phyloP scores from a whole-genome alignment of 169 alveolate species.

The Plasmodium blacklocki region DNA sequence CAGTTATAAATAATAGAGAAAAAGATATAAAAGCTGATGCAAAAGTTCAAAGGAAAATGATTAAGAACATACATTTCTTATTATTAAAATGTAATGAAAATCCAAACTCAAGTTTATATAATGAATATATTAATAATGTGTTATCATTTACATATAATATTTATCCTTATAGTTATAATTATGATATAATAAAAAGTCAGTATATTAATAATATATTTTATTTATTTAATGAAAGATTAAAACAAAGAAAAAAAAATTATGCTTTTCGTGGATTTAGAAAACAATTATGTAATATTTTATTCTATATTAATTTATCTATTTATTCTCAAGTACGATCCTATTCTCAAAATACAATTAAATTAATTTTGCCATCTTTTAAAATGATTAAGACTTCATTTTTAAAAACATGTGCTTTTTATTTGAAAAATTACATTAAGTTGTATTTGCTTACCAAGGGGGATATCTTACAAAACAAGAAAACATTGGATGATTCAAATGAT shows the following conservation, averaged over 20 bases:
- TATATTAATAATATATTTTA: conserved; percentile 57
- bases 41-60: conserved; percentile 60
- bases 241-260: conserved; percentile 65
- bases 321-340: conserved; percentile 71
- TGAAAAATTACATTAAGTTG: conserved; percentile 47
- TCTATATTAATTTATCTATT: conserved; percentile 59
- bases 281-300: conserved; percentile 67
- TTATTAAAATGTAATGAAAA: conserved; percentile 55
- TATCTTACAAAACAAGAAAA: not conserved
- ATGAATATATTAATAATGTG: conserved; percentile 63
- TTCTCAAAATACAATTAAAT: conserved; percentile 68
- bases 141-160: conserved; percentile 68
- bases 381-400: conserved; percentile 50
- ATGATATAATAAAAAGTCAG: conserved; percentile 65
- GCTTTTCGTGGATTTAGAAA: conserved; percentile 42
- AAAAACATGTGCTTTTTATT: conserved; percentile 47
- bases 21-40: conserved; percentile 65
- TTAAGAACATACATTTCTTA: conserved; percentile 52
- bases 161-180: conserved; percentile 65
- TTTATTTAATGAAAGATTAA: conserved; percentile 60
- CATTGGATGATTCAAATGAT: not conserved
- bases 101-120: conserved; percentile 35
- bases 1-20: conserved; percentile 59
- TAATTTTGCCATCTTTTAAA: conserved; percentile 64
- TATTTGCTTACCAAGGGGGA: conserved; percentile 1